These are phyloP conservation scores for Ophioceras dolichostomum DNA, from an alignment of 2,329 filamentous ascomycete genomes.

Conservation along the genomic window DNA sequence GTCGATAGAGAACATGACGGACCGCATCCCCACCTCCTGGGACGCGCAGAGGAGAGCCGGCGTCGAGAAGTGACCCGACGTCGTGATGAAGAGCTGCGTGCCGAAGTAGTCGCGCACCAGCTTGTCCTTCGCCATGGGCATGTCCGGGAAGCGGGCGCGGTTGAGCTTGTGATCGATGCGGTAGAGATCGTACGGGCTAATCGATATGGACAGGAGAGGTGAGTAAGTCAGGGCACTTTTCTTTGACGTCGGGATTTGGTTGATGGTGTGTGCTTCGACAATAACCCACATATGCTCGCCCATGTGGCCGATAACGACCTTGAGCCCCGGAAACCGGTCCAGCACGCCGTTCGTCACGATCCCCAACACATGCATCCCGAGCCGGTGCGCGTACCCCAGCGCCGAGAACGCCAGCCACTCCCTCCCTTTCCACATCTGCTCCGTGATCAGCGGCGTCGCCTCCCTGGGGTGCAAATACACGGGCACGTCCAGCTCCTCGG, in stretches of 20 bases:
- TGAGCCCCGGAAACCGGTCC: slow-evolving; percentile 21
- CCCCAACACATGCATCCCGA: slow-evolving; percentile 20
- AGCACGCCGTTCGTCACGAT: slow-evolving; percentile 21
- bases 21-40: slow-evolving; percentile 10
- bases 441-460: slow-evolving; percentile 32
- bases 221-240: no score
- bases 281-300: slow-evolving; percentile 18
- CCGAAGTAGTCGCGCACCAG: slow-evolving; percentile 13
- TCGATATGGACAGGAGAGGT: no score
- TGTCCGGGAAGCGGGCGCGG: slow-evolving; percentile 9
- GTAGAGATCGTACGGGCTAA: slow-evolving; percentile 11
- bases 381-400: slow-evolving; percentile 14
- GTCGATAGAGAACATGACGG: slow-evolving; percentile 13
- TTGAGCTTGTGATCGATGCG: slow-evolving; percentile 13
- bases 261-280: background rate
- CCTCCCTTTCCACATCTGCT: slow-evolving; percentile 12
- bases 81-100: slow-evolving; percentile 12
- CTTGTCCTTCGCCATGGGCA: slow-evolving; percentile 11
- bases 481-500: slow-evolving; percentile 47
- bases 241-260: no score
- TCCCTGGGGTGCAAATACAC: slow-evolving; percentile 52
- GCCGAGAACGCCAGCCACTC: slow-evolving; percentile 10
- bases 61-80: slow-evolving; percentile 13
- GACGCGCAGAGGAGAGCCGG: slow-evolving; percentile 12
- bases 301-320: slow-evolving; percentile 26